Conservation (phyloP, 2,329 filamentous ascomycete species). For the Leptographium procerum region DNA sequence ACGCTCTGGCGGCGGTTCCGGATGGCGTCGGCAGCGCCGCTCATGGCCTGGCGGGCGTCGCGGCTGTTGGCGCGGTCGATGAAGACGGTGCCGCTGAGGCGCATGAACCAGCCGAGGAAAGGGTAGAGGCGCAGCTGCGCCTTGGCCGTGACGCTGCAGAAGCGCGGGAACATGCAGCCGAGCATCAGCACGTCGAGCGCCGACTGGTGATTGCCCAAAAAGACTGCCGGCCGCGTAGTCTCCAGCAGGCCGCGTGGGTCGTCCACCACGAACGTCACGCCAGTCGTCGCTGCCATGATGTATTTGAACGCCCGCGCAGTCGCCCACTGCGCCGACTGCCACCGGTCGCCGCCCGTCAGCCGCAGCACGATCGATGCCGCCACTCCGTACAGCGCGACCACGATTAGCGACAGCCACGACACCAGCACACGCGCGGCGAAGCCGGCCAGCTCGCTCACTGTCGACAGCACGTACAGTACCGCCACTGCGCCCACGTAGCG, state of each 20-base stretch:
- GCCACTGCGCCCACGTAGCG: conserved; percentile 40
- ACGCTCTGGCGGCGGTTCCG: conserved; percentile 59
- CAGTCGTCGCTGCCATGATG: conserved; percentile 62
- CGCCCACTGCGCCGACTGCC: conserved; percentile 76
- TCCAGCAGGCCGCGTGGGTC: conserved; percentile 53
- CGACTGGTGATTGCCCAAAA: conserved; percentile 91
- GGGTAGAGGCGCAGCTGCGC: conserved; percentile 67
- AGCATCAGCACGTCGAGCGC: conserved; percentile 93
- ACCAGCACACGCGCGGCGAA: conserved; percentile 61
- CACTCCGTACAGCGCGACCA: conserved; percentile 61
- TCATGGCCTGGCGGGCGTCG: conserved; percentile 76
- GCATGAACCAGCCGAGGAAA: conserved; percentile 91
- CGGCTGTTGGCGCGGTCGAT: conserved; percentile 82
- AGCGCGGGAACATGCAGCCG: conserved; percentile 76
- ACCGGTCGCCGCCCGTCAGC: conserved; percentile 47
- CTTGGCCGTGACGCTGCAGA: conserved; percentile 91
- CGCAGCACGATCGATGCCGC: conserved; percentile 61
- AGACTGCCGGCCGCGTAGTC: conserved; percentile 66
- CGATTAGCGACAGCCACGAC: conserved; percentile 50
- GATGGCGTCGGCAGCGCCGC: conserved; percentile 73
- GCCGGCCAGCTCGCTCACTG: conserved; percentile 44
- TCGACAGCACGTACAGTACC: conserved; percentile 51
- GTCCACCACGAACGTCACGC: conserved; percentile 64
- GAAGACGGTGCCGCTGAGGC: conserved; percentile 79
- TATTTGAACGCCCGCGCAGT: conserved; percentile 70